Percentiles rank a stretch among this genome's conserved stretches.
Evolutionary conservation across 2,329 filamentous ascomycete species (phyloP).

Genomic region (Salinomyces thailandicus): DNA sequence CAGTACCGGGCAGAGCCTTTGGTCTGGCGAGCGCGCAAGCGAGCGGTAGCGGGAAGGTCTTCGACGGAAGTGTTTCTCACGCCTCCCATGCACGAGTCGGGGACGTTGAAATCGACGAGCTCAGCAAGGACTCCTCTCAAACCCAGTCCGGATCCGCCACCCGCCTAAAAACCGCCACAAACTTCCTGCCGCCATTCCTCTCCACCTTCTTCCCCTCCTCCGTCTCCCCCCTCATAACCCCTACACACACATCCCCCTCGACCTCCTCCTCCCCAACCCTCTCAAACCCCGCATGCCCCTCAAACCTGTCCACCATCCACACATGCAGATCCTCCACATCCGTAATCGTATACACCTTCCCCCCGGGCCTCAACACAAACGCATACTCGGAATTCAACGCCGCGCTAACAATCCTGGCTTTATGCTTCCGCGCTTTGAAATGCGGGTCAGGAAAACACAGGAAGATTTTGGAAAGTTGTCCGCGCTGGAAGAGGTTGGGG

Average conservation of each 20-base stretch:
- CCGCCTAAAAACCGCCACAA: conserved; percentile 77
- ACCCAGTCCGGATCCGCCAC: conserved; percentile 72
- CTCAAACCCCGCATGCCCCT: conserved; percentile 67
- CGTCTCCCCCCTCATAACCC: conserved; percentile 69
- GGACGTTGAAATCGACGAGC: too few species aligned
- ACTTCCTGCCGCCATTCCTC: conserved; percentile 82
- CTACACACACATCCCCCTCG: conserved; percentile 61
- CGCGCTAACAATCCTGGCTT: conserved; percentile 83
- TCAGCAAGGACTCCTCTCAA: too few species aligned
- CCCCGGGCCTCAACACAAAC: conserved; percentile 71
- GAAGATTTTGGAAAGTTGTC: conserved; percentile 81
- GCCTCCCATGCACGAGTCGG: too few species aligned
- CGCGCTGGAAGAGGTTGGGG: conserved; percentile 86
- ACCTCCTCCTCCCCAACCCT: conserved; percentile 38
- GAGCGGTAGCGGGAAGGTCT: too few species aligned
- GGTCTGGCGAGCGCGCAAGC: too few species aligned
- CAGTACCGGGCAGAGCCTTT: too few species aligned
- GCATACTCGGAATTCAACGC: conserved; percentile 90
- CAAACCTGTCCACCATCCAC: conserved; percentile 88
- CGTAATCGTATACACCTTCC: conserved; percentile 89
- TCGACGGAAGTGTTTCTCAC: too few species aligned
- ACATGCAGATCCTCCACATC: conserved; percentile 88
- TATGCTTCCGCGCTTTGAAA: conserved; percentile 96
- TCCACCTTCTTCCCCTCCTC: conserved; percentile 97
- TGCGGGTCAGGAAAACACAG: conserved; percentile 98